Evolutionary conservation across 768 basidiomycete species (phyloP), one percentile per base, ranked within the genome.

Genomic region (Lactarius sanguifluus): DNA sequence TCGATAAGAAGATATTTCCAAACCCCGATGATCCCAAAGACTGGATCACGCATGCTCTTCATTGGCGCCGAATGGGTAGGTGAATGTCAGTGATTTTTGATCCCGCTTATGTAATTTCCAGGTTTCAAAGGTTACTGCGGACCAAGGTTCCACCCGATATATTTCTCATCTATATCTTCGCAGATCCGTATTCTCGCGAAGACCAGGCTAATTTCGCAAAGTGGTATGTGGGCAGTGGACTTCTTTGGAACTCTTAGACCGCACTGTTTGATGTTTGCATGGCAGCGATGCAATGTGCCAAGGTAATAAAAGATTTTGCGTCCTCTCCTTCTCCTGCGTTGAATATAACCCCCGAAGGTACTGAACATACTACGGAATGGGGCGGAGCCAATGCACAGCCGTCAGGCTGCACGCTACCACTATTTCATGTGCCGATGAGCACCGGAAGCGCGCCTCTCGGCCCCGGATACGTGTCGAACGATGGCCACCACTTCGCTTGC

Each of bases 121-220:
- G 85, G 82, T 16, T 87, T 86, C 76, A 84, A 81, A 76, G 82
- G 82, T 81, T 54, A n/a, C 36, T 13, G 15, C 10, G 7, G 2
- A 15, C 6, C 4, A 5, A 8, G 30, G 8, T 40, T 20, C 41
- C 12, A 32, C 18, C 12, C 32, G 6, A 38, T 40, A 54, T 20
- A 18, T 30, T 55, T 23, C 18, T 34, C 23, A 7, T 34, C 7
- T 41, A n/a, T 6, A 16, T 47, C 4, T 6, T 7, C 13, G n/a
- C 62, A 83, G 85, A 87, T 71, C 86, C 86, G 0, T 87, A 87
- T 65, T 79, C 85, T n/a, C 78, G 77, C 15, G 83, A 85, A 55
- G 84, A 86, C 54, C 82, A 82, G 67, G 60, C 77, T 0, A 80
- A 81, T 56, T 87, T 86, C 70, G 23, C 12, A 15, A 15, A 52